Conservation (phyloP, 1,284 basidiomycete genomes). For the Rhodotorula sp. region DNA sequence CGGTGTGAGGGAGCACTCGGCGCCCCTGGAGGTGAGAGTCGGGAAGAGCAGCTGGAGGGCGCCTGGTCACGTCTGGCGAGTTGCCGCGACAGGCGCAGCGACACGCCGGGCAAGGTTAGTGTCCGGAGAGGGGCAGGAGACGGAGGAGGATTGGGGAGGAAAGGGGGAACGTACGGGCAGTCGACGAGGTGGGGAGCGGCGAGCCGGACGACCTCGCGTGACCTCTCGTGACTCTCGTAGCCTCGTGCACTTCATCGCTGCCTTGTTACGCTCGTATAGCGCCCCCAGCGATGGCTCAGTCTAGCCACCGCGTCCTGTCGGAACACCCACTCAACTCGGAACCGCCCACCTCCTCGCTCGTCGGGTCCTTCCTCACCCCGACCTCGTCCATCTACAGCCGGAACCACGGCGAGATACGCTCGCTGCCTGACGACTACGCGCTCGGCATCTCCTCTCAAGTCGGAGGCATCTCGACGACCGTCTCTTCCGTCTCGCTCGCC, state of each 20-base stretch:
- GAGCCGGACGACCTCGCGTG: too few species aligned
- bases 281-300: neutral
- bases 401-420: conserved; percentile 33
- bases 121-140: too few species aligned
- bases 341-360: conserved; percentile 11
- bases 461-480: neutral
- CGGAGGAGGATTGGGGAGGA: too few species aligned
- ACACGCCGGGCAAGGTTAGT: too few species aligned
- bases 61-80: too few species aligned
- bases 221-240: neutral
- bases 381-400: conserved; percentile 17
- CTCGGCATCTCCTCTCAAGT: conserved; percentile 21
- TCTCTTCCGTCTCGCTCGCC: neutral
- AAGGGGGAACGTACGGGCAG: too few species aligned
- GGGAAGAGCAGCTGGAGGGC: too few species aligned
- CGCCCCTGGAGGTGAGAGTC: too few species aligned
- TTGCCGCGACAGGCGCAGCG: too few species aligned
- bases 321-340: conserved; percentile 36
- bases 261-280: neutral
- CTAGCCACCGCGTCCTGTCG: conserved; percentile 14
- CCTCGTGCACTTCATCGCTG: neutral
- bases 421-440: neutral
- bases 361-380: conserved; percentile 19
- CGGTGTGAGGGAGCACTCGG: too few species aligned
- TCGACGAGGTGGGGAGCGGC: too few species aligned